Conservation (phyloP, 2,329 filamentous ascomycete species). For the Aspergillus unguis region DNA sequence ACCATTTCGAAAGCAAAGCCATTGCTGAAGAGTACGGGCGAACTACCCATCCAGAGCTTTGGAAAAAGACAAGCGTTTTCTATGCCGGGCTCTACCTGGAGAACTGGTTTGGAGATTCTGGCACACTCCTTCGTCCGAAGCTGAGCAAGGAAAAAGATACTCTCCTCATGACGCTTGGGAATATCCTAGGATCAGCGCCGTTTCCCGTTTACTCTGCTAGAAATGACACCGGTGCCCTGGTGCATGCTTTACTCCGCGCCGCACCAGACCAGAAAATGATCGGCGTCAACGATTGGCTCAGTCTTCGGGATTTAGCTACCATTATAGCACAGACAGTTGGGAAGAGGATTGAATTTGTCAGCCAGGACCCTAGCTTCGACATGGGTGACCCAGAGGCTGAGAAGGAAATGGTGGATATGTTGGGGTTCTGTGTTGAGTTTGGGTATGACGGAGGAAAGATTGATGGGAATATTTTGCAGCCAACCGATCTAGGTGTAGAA, state of each 20-base stretch:
- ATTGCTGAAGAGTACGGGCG: slow-evolving; percentile 30
- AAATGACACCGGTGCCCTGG: slow-evolving; percentile 12
- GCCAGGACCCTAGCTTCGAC: not conserved
- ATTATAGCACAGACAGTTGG: not conserved
- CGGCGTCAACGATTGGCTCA: slow-evolving; percentile 10
- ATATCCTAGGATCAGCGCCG: not conserved
- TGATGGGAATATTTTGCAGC: slow-evolving; percentile 2
- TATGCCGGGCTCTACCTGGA: slow-evolving; percentile 35
- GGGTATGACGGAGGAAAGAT: slow-evolving; percentile 11
- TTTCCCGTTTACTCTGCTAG: slow-evolving; percentile 6
- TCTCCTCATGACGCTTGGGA: not conserved
- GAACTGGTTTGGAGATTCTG: slow-evolving; percentile 20
- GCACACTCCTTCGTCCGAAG: not conserved
- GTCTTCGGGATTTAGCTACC: not conserved
- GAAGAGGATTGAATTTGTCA: slow-evolving; percentile 1
- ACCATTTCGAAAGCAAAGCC: slow-evolving; percentile 46
- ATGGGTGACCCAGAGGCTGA: slow-evolving; percentile 8
- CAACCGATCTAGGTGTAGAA: not conserved
- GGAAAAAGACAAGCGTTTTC: slow-evolving; percentile 30
- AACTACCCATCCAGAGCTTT: slow-evolving; percentile 25
- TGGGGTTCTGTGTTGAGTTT: slow-evolving; percentile 11
- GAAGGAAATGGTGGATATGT: slow-evolving; percentile 8
- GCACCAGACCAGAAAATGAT: slow-evolving; percentile 4
- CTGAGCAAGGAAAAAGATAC: not conserved
- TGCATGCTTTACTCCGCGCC: slow-evolving; percentile 4